These are phyloP conservation scores for Aegilops sharonensis DNA, from an alignment of 176 grass and related monocot genomes.

Conservation along the genomic window DNA sequence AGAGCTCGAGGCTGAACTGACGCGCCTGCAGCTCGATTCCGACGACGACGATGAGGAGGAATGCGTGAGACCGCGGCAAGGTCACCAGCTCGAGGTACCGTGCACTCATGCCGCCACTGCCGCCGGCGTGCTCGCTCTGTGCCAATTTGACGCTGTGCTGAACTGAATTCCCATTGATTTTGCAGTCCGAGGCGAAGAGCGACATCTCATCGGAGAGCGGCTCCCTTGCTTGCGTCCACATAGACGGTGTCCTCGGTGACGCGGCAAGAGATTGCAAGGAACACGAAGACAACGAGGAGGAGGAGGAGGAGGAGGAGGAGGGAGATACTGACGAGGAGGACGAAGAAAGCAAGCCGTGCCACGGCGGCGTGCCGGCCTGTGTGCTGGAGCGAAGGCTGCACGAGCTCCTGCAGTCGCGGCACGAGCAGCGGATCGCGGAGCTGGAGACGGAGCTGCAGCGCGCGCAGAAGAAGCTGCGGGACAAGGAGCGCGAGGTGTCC, in stretches of 20 bases:
- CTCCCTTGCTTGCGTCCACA: constrained; percentile 11
- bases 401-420: constrained; percentile 62
- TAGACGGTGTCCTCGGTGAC: not conserved
- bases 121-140: not conserved
- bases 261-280: not conserved
- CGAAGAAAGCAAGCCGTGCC: not conserved
- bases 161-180: constrained; percentile 6
- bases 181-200: constrained; percentile 22
- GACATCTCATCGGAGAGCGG: constrained; percentile 4
- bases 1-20: constrained; percentile 67
- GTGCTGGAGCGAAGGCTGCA: constrained; percentile 78
- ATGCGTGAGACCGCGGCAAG: not conserved
- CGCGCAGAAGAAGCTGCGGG: constrained; percentile 54
- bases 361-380: constrained; percentile 59
- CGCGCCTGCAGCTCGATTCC: constrained; percentile 31
- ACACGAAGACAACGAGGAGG: not conserved
- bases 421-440: constrained; percentile 76
- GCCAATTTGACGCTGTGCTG: not conserved
- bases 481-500: constrained; percentile 72
- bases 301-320: not conserved
- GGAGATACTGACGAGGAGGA: not conserved
- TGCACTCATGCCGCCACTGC: not conserved
- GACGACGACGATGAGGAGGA: constrained; percentile 14
- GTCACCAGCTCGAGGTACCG: constrained; percentile 29
- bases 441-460: constrained; percentile 66